Evolutionary conservation across 164 flowering plant species (phyloP).

Genomic region (Annona cherimola): DNA sequence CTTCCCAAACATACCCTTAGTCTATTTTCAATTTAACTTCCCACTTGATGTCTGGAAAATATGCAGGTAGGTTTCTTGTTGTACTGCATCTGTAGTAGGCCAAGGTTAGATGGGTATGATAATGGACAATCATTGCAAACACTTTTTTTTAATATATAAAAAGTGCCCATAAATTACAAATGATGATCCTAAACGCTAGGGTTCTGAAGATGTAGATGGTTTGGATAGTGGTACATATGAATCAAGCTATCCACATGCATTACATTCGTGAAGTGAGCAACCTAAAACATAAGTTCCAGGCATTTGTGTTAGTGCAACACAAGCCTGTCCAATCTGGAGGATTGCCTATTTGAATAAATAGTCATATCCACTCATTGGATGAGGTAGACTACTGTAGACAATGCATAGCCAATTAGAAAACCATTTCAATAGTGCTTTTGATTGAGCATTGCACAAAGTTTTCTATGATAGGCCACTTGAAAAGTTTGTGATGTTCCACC

Average conservation of each 20-base stretch:
- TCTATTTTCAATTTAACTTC: background rate
- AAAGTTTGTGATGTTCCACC: no score
- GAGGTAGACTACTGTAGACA: no score
- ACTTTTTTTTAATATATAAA: no score
- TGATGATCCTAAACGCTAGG: background rate
- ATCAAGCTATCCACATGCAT: background rate
- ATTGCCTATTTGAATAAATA: background rate
- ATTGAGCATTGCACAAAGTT: background rate
- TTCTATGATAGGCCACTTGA: background rate
- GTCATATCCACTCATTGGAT: background rate
- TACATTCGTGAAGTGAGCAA: background rate
- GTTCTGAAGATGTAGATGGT: background rate
- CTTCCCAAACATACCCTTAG: background rate
- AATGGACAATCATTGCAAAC: no score
- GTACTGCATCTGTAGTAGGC: background rate
- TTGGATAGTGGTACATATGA: background rate
- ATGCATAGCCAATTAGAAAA: no score
- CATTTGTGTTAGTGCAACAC: no score
- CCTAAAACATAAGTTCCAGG: background rate
- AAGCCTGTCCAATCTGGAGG: no score
- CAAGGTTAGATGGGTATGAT: no score
- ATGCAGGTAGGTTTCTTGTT: background rate
- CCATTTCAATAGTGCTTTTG: no score
- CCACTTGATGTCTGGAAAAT: background rate
- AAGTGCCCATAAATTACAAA: no score